Percentiles rank a stretch among this genome's conserved stretches.
Evolutionary conservation across 345 rosid genomes (phyloP).

Genomic region (Raphanus raphanistrum): DNA sequence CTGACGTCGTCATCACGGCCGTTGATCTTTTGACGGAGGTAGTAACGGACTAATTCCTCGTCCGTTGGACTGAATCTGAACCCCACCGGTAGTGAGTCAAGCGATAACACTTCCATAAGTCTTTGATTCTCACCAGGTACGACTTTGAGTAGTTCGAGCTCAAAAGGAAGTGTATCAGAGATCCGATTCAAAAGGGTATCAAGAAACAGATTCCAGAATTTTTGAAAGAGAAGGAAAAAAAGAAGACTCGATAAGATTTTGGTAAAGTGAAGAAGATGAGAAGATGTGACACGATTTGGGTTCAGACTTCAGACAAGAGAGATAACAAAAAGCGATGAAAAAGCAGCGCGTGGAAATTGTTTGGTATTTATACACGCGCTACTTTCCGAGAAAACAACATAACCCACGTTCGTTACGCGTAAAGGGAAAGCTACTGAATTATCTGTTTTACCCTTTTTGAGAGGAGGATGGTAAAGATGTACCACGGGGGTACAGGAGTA

Average conservation of each 20-base stretch:
- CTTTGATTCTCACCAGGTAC: constrained; percentile 1
- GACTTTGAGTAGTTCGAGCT: constrained; percentile 10
- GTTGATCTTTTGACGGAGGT: constrained; percentile 73
- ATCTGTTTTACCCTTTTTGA: constrained; percentile 6
- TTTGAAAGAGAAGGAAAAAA: background rate
- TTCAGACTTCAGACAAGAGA: constrained; percentile 4
- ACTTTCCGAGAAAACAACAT: constrained; percentile 19
- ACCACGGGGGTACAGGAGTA: background rate
- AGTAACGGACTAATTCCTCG: constrained; percentile 65
- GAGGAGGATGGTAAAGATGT: too few relatives aligned
- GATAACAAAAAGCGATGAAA: background rate
- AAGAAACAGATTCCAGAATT: constrained; percentile 26
- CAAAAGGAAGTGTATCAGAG: constrained; percentile 3
- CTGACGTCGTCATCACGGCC: constrained; percentile 54
- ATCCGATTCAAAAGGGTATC: constrained; percentile 29
- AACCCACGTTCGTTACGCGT: constrained; percentile 39
- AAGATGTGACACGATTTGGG: constrained; percentile 16
- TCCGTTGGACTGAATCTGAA: constrained; percentile 94
- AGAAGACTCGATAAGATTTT: constrained; percentile 17
- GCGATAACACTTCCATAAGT: constrained; percentile 48
- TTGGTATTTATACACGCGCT: constrained; percentile 8
- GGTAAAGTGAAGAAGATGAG: constrained; percentile 38
- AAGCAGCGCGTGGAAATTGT: constrained; percentile 19
- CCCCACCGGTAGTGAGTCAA: constrained; percentile 75
- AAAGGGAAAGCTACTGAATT: background rate